Percentiles rank a stretch among this genome's conserved stretches.
These are phyloP conservation scores for Brassica napus DNA, from an alignment of 345 rosid genomes.

Conservation along the genomic window Da-Ae NC_063438.1:7480501-7481000, in stretches of 20 bases:
- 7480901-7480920: constrained; percentile 83
- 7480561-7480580: constrained; percentile 86
- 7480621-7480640: not conserved
- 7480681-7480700: not conserved
- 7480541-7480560: constrained; percentile 89
- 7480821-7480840: constrained; percentile 1
- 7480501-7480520: constrained; percentile 41
- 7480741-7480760: not conserved
- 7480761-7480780: not conserved
- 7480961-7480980: constrained; percentile 40
- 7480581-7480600: constrained; percentile 52
- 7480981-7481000: not conserved
- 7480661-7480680: not conserved
- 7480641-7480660: not conserved
- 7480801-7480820: constrained; percentile 3
- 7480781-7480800: not conserved
- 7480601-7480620: constrained; percentile 4
- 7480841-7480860: not conserved
- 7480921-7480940: constrained; percentile 51
- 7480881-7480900: constrained; percentile 83
- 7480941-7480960: constrained; percentile 55
- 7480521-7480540: constrained; percentile 69
- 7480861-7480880: constrained; percentile 51
- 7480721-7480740: constrained; percentile 12
- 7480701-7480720: constrained; percentile 1